Evolutionary conservation across 163 green algal genomes (phyloP).

Genomic region (Chlamydomonas reinhardtii): DNA sequence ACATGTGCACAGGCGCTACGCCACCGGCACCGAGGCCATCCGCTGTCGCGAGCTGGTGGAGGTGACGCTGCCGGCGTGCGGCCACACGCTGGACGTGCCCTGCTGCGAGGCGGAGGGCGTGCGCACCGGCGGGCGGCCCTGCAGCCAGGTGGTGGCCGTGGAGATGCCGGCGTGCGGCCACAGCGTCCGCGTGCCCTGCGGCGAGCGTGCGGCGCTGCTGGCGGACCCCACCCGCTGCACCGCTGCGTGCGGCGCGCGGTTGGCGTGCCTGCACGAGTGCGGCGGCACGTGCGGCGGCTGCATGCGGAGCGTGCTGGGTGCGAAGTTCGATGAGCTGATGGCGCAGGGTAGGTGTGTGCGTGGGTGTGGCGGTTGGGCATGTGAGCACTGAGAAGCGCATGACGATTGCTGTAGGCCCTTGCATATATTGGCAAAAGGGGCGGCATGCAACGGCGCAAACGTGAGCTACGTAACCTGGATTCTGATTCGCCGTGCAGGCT

Average conservation of each 20-base stretch:
- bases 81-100: slow-evolving; percentile 40
- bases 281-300: slow-evolving; percentile 25
- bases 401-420: too few species aligned
- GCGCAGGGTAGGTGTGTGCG: neutral
- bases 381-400: too few species aligned
- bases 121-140: neutral
- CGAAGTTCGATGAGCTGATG: neutral
- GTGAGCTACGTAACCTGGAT: too few species aligned
- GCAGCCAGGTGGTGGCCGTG: neutral
- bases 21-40: neutral
- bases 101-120: slow-evolving; percentile 31
- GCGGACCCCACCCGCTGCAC: slow-evolving; percentile 36
- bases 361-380: neutral
- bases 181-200: slow-evolving; percentile 2
- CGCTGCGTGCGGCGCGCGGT: neutral
- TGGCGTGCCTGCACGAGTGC: slow-evolving; percentile 36
- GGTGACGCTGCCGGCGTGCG: slow-evolving; percentile 50
- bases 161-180: slow-evolving; percentile 39
- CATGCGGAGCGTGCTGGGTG: neutral
- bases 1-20: slow-evolving; percentile 44
- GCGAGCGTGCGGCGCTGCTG: neutral
- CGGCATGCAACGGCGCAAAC: too few species aligned
- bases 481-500: neutral
- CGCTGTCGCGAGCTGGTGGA: slow-evolving; percentile 38
- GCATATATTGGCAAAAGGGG: too few species aligned